These are phyloP conservation scores for Naegleria fowleri DNA, from an alignment of 208 protist species.

Conservation along the genomic window DNA sequence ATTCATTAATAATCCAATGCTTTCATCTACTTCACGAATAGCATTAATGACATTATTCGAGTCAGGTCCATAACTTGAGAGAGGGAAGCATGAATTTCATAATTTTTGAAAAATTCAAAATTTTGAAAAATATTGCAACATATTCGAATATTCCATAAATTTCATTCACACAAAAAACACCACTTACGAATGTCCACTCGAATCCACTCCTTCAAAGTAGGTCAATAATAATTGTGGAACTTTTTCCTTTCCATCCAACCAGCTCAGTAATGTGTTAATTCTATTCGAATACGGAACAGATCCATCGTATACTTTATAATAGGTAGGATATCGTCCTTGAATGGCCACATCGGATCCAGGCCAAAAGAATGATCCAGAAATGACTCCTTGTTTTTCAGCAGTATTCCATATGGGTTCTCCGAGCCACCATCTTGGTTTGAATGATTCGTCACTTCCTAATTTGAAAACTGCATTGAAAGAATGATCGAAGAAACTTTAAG, in stretches of 20 bases:
- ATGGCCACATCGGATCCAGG: neutral
- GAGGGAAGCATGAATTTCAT: too few relatives aligned
- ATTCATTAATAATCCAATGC: neutral
- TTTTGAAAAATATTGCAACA: too few relatives aligned
- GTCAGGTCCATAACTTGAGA: too few relatives aligned
- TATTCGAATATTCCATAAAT: too few relatives aligned
- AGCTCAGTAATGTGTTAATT: neutral
- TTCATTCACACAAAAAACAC: too few relatives aligned
- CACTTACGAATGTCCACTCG: neutral
- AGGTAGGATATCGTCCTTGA: neutral
- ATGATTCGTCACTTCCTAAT: neutral
- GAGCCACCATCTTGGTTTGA: neutral
- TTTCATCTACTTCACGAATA: neutral
- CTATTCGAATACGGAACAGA: neutral
- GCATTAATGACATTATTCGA: neutral
- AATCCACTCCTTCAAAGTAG: slow-evolving; percentile 15
- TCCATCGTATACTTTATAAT: neutral
- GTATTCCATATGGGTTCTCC: slow-evolving; percentile 15
- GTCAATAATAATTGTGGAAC: neutral
- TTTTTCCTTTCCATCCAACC: neutral
- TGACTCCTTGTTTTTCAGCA: neutral
- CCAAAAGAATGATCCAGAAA: neutral
- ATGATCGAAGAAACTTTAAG: neutral
- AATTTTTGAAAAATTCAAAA: too few relatives aligned
- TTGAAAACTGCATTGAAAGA: neutral